These are phyloP conservation scores for Amphirosellinia nigrospora DNA, from an alignment of 495 filamentous ascomycete genomes.

Conservation along the genomic window DNA sequence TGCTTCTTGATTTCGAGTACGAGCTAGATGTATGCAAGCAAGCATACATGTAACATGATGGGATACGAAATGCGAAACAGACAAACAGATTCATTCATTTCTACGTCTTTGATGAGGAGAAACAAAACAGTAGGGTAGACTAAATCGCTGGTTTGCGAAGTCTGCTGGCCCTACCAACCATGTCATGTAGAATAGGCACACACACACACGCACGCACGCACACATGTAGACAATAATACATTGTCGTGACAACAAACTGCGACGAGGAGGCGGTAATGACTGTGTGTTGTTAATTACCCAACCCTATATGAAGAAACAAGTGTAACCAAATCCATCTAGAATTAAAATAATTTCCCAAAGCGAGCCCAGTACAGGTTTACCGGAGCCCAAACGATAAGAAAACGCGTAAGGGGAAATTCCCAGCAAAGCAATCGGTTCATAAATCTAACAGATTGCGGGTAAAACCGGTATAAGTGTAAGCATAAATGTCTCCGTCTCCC, in stretches of 20 bases:
- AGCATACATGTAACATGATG: background rate
- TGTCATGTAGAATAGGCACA: constrained; percentile 18
- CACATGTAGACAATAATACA: constrained; percentile 11
- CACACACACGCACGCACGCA: background rate
- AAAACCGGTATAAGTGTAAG: no score
- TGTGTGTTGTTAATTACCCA: constrained; percentile 13
- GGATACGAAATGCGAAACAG: background rate
- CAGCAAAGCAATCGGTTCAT: background rate
- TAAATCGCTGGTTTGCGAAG: background rate
- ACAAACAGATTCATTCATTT: constrained; percentile 12
- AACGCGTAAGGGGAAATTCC: background rate
- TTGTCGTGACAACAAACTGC: background rate
- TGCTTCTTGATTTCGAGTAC: background rate
- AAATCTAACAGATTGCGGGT: background rate
- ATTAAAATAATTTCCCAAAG: background rate
- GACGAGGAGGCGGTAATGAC: background rate
- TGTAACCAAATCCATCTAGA: background rate
- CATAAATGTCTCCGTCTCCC: background rate
- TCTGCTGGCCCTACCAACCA: background rate
- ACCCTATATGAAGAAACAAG: background rate
- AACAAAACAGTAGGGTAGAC: background rate
- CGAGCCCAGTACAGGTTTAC: background rate
- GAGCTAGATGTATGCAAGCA: background rate
- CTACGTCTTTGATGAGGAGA: background rate
- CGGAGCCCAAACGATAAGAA: background rate